Base-by-base conservation (phyloP, 2,329 filamentous ascomycete genomes). In the Ceratocystis cubensis region DNA sequence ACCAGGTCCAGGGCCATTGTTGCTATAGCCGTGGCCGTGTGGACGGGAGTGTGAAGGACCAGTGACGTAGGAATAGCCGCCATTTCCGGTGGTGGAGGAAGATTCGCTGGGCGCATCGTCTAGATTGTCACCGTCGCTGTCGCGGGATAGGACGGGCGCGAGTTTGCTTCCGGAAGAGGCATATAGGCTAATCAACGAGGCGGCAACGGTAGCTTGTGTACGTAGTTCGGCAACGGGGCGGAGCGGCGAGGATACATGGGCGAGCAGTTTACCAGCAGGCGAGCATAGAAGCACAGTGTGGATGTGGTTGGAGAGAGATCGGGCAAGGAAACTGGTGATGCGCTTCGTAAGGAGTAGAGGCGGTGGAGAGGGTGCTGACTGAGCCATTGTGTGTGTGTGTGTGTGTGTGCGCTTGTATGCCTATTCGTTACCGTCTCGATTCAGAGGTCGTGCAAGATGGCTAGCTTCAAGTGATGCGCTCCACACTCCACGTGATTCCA, bases 301-400 rank as follows among this genome's bases (percentile, higher is more conserved):
- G 41, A 87, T 77, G 68, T 81, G 77, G 3, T 82, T 73, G 6
- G 81, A 81, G 69, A 84, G 81, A 73, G 84, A 83, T 69, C 80
- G 75, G 72, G 80, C 78, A 61, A 87, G 81, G 74, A 87, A 86
- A 68, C 80, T 76, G 33, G 83, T 84, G 70, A 87, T 80, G 69
- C 83, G 83, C 73, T 86, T 86, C 45, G 82, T 85, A 69, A 90
- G 79, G 75, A 91, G 79, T 67, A 85, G 78, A 30, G 82, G 82
- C 46, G 82, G 81, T 46, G 80, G 79, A 28, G 79, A 77, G 63
- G 72, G 72, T 20, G 48, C 45, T 22, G 73, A 71, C 68, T 73
- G 71, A 59, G 76, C 74, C 76, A 77, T 78, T 66, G 53, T 66
- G 61, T n/a, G 61, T 62, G 30, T 61, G 25, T 30, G 45, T 44